Base-by-base conservation (phyloP, 1,284 basidiomycete species). In the Fomitopsis palustris region DNA sequence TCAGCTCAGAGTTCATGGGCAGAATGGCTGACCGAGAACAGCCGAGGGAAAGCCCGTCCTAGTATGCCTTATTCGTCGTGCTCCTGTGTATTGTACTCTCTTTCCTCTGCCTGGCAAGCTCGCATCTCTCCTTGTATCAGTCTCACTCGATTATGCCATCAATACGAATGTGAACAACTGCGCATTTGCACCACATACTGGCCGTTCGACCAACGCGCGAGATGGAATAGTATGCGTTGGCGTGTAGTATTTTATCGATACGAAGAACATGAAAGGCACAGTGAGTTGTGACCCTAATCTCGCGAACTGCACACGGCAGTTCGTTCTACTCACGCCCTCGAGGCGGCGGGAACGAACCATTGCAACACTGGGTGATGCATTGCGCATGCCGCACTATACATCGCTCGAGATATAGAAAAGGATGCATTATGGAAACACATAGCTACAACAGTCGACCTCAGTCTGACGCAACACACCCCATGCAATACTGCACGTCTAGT, bases 401-500 rank as follows among this genome's bases (percentile, higher is more conserved):
- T 33, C 23, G 54, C 17, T 35, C 35, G 33, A 14, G 6, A 52
- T 37, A 37, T 37, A 37, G 35, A 52, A 56, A 52, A 35, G 19
- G 29, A 37, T 52, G 49, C 33, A 52, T 56, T 49, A 51, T 31
- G 43, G 51, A n/a, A 49, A 42, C 55, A 41, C 21, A 51, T 39
- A 51, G 14, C 23, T 56, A 56, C 47, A 51, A 29, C 35, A 29
- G 25, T 12, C 35, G 10, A 16, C 19, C 43, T 52, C 21, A 23
- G 12, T 31, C 35, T 47, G 19, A 19, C 21, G 19, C 2, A 42
- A 16, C 16, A 16, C 6, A 27, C 12, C 19, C 49, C 31, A 42
- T 17, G 5, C 29, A 19, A 3, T n/a, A n/a, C n/a, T n/a, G n/a
- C 2, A 5, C 25, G 25, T 61, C 72, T 82, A 93, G 74, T 93